Base-by-base conservation (phyloP, 2,329 filamentous ascomycete species). In the Canariomyces notabilis region DNA sequence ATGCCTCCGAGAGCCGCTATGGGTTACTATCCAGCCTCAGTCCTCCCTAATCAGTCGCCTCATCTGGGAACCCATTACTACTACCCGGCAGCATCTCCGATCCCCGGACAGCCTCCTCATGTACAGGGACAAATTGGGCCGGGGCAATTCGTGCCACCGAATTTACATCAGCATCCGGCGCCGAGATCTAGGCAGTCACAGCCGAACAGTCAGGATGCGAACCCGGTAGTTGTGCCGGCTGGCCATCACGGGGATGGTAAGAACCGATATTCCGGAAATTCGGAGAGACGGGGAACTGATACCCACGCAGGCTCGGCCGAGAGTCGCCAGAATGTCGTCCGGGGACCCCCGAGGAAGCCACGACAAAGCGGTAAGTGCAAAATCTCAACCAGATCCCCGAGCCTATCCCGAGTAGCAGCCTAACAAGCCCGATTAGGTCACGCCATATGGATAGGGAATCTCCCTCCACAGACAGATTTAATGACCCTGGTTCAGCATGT, bases 391-490 rank as follows among this genome's bases (percentile, higher is more conserved):
- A 35, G 33, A n/a, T 14, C 12, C 15, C 21, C n/a, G 22, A 16
- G n/a, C n/a, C n/a, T n/a, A n/a, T n/a, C n/a, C n/a, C 34, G 15
- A 12, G 32, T 23, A 9, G 6, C 4, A 11, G 29, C 37, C 49
- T 58, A 42, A 61, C 41, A 41, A n/a, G 5, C 39, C 42, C 22
- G 21, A 26, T 42, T 75, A 72, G 91, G 90, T 1, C 87, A 95
- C 63, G 91, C 91, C 1, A 82, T 97, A 16, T 97, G 93, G 91
- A 88, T 97, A 21, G 93, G 93, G 33, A 97, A 97, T 61, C 73
- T 97, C 0, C 90, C 91, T 4, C 86, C 88, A 0, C 85, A 88
- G 39, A 86, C 89, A 1, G 83, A 83, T 33, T 75, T 97, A 11
- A 82, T 89, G 66, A 85, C 79, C 48, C 71, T 97, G n/a, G 95